Percentiles rank a stretch among this genome's conserved stretches.
These are phyloP conservation scores for Diutina pseudorugosa DNA, from an alignment of 1,139 yeast species.

Conservation along the genomic window DNA sequence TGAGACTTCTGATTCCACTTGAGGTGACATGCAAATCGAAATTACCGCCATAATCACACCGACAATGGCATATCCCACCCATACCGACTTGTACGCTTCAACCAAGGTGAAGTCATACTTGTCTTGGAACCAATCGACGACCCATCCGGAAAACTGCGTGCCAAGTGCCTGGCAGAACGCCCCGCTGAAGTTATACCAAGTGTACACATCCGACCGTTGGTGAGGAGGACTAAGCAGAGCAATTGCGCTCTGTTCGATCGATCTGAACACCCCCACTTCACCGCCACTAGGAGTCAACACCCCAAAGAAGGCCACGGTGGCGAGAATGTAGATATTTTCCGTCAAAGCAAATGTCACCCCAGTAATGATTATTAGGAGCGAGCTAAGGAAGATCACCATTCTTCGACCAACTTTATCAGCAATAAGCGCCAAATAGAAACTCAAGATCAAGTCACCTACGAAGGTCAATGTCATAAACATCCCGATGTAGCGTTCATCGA, in stretches of 20 bases:
- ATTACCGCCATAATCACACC: constrained; percentile 13
- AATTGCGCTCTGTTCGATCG: constrained; percentile 27
- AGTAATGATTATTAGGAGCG: constrained; percentile 19
- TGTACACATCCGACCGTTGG: constrained; percentile 26
- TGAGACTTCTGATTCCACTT: constrained; percentile 8
- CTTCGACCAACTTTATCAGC: constrained; percentile 27
- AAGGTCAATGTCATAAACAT: constrained; percentile 25
- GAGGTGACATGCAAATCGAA: constrained; percentile 12
- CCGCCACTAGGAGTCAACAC: constrained; percentile 31
- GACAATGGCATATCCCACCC: constrained; percentile 15
- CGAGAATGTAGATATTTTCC: constrained; percentile 14
- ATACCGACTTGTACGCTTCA: constrained; percentile 20
- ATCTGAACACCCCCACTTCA: constrained; percentile 32
- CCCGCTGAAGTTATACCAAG: constrained; percentile 32
- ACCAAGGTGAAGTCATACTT: constrained; percentile 7
- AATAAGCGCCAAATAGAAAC: constrained; percentile 20
- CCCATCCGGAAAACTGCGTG: constrained; percentile 18
- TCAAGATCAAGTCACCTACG: constrained; percentile 25
- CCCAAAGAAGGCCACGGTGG: constrained; percentile 19
- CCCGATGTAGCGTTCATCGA: constrained; percentile 22
- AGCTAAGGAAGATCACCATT: constrained; percentile 17
- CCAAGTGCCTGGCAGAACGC: constrained; percentile 26
- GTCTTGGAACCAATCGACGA: constrained; percentile 15
- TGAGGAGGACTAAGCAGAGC: constrained; percentile 20
- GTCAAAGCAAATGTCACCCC: constrained; percentile 16